These are phyloP conservation scores for Sordariomycetes sp. DNA, from an alignment of 2,329 filamentous ascomycete species.

Conservation along the genomic window DNA sequence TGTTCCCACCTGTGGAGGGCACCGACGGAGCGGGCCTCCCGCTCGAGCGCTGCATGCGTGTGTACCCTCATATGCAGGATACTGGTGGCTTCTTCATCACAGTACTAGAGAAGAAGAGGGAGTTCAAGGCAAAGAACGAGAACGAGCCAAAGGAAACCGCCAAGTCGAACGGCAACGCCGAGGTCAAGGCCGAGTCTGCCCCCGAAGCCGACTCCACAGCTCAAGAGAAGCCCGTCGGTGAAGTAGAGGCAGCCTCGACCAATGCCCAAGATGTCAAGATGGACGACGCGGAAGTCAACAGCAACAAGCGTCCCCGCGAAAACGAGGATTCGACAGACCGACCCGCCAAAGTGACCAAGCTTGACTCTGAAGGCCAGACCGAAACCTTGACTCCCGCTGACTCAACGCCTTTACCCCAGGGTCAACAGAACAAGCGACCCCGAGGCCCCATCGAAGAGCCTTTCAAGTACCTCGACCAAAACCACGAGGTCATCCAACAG, in stretches of 20 bases:
- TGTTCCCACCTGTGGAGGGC: conserved; percentile 63
- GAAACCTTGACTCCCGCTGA: conserved; percentile 10
- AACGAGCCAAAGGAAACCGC: conserved; percentile 36
- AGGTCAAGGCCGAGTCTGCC: conserved; percentile 9
- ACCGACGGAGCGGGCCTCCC: conserved; percentile 56
- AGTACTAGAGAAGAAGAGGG: conserved; percentile 82
- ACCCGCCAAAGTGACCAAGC: conserved; percentile 40
- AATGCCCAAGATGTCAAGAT: conserved; percentile 12
- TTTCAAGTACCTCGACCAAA: conserved; percentile 77
- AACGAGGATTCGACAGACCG: conserved; percentile 25
- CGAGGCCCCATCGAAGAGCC: conserved; percentile 69
- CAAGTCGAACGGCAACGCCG: conserved; percentile 18
- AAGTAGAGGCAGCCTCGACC: conserved; percentile 14
- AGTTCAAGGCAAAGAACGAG: conserved; percentile 72
- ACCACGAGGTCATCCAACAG: conserved; percentile 65
- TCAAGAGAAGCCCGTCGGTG: background rate
- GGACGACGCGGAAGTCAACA: conserved; percentile 17
- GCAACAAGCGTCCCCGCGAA: conserved; percentile 24
- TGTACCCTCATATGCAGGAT: conserved; percentile 93
- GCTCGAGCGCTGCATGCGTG: conserved; percentile 81
- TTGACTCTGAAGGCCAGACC: no score
- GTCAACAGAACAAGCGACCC: conserved; percentile 18
- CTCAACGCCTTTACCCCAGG: conserved; percentile 4
- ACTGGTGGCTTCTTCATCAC: conserved; percentile 98
- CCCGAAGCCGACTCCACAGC: background rate